Evolutionary conservation across 495 filamentous ascomycete genomes (phyloP).

Genomic region (Penicillium steckii): DNA sequence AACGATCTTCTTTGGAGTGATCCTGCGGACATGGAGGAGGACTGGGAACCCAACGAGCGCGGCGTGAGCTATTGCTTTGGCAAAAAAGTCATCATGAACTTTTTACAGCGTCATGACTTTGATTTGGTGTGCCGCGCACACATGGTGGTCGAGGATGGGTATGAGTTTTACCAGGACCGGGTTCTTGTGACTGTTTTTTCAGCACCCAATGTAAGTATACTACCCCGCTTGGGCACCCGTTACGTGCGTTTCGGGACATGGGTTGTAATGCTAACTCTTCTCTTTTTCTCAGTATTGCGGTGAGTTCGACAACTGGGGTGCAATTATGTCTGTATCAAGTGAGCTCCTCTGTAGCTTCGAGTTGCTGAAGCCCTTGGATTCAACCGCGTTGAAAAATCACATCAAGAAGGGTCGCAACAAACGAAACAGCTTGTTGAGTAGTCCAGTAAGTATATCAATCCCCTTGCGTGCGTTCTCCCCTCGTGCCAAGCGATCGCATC

Average conservation of each 20-base stretch:
- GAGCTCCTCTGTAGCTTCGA: constrained; percentile 98
- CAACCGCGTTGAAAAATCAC: constrained; percentile 94
- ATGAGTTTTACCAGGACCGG: constrained; percentile 97
- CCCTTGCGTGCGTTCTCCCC: constrained; percentile 17
- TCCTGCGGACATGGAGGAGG: constrained; percentile 94
- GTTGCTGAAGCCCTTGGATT: constrained; percentile 92
- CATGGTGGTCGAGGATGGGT: constrained; percentile 99
- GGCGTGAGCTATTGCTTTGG: constrained; percentile 99
- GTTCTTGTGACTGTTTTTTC: constrained; percentile 97
- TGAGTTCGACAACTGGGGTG: constrained; percentile 99
- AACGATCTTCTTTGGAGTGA: constrained; percentile 99
- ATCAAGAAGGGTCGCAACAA: constrained; percentile 98
- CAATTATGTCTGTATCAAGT: constrained; percentile 94
- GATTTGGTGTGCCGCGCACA: constrained; percentile 96
- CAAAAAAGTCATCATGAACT: constrained; percentile 97
- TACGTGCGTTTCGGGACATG: not conserved
- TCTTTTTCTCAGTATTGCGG: constrained; percentile 83
- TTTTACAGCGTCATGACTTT: constrained; percentile 92
- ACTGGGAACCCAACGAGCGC: constrained; percentile 97
- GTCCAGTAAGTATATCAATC: constrained; percentile 65
- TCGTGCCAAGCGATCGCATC: constrained; percentile 27
- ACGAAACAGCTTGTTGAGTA: constrained; percentile 87
- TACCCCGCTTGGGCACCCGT: constrained; percentile 3
- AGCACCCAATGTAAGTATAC: constrained; percentile 82
- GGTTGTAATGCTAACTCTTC: constrained; percentile 17